Evolutionary conservation across 2,329 filamentous ascomycete species (phyloP).

Genomic region (Colletotrichum filicis): DNA sequence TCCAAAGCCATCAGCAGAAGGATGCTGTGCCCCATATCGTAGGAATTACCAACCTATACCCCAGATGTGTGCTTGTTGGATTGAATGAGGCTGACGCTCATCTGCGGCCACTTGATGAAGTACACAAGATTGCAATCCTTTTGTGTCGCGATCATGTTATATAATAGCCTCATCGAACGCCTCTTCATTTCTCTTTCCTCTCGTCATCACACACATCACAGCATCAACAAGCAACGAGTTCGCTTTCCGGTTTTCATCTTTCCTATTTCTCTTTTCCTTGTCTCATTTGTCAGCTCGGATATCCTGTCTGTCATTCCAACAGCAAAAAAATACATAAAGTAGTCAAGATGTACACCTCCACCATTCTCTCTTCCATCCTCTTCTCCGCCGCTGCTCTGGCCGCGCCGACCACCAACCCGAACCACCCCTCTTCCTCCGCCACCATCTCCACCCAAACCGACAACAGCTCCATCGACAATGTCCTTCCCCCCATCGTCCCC

Average conservation of each 20-base stretch:
- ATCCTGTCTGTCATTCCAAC: background rate
- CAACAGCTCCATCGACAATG: slow-evolving; percentile 35
- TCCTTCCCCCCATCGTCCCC: slow-evolving; percentile 42
- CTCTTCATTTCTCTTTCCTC: background rate
- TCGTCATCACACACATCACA: slow-evolving; percentile 6
- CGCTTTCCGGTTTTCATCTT: background rate
- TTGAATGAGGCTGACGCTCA: background rate
- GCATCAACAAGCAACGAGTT: background rate
- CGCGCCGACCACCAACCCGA: slow-evolving; percentile 14
- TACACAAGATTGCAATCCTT: background rate
- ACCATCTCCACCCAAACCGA: slow-evolving; percentile 1
- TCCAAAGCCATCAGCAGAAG: background rate
- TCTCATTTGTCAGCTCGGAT: slow-evolving; percentile 15
- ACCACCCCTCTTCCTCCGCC: background rate
- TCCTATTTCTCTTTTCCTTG: background rate
- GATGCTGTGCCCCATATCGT: background rate
- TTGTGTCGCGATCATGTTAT: background rate
- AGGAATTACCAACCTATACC: background rate
- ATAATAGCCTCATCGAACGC: background rate
- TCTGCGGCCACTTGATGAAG: background rate
- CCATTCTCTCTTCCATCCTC: slow-evolving; percentile 31
- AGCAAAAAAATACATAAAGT: background rate
- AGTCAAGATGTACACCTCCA: slow-evolving; percentile 32
- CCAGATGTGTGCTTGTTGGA: background rate
- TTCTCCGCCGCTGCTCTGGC: slow-evolving; percentile 34